phyloP scores from a whole-genome alignment of 169 alveolate genomes.

The Plasmodium gallinaceum region DNA sequence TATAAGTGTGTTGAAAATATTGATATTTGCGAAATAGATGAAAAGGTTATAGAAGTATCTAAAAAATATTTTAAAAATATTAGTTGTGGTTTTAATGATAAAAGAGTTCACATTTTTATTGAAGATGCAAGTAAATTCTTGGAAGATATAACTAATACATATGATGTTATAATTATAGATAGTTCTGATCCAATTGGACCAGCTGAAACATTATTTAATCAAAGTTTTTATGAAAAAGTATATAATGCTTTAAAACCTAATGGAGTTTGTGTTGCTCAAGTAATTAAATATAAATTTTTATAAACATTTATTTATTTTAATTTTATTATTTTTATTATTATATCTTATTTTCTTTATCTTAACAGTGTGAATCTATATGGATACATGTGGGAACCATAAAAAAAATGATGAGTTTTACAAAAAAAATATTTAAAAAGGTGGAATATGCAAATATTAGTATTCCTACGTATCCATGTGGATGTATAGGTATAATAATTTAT shows the following conservation, averaged over 20 bases:
- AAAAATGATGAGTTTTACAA: slow-evolving; percentile 62
- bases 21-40: slow-evolving; percentile 87
- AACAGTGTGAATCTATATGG: slow-evolving; percentile 74
- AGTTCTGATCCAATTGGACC: slow-evolving; percentile 88
- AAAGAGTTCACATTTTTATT: slow-evolving; percentile 80
- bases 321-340: neutral
- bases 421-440: slow-evolving; percentile 63
- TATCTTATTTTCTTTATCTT: neutral
- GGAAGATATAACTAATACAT: slow-evolving; percentile 79
- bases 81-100: slow-evolving; percentile 82
- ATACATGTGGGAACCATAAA: slow-evolving; percentile 70
- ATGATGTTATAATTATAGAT: slow-evolving; percentile 85
- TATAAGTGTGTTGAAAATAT: slow-evolving; percentile 81
- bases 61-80: slow-evolving; percentile 79
- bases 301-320: neutral
- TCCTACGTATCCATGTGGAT: slow-evolving; percentile 79
- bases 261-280: slow-evolving; percentile 48
- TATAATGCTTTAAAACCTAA: slow-evolving; percentile 58
- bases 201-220: slow-evolving; percentile 81
- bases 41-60: slow-evolving; percentile 83
- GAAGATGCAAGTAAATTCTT: slow-evolving; percentile 75
- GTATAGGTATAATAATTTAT: slow-evolving; percentile 27
- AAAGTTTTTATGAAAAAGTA: slow-evolving; percentile 80
- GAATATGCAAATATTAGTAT: slow-evolving; percentile 74
- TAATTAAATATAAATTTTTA: neutral